These are phyloP conservation scores for Penicillium pancosmium DNA, from an alignment of 495 filamentous ascomycete genomes.

Conservation along the genomic window DNA sequence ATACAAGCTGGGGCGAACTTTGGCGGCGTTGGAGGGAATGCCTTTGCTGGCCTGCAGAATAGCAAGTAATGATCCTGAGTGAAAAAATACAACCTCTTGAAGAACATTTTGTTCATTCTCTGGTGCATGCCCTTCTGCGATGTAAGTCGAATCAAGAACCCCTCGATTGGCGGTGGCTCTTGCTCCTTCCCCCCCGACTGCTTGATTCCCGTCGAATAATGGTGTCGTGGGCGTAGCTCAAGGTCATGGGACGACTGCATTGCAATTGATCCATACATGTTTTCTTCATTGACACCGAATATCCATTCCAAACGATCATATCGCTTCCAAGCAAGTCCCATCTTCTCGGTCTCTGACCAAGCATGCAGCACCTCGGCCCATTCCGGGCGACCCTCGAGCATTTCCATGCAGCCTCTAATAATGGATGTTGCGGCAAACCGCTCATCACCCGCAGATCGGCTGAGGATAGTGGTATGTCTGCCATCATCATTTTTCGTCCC, in stretches of 20 bases:
- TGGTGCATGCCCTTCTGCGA: conserved; percentile 64
- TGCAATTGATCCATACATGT: conserved; percentile 74
- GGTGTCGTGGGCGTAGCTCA: conserved; percentile 69
- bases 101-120: conserved; percentile 65
- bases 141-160: conserved; percentile 71
- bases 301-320: conserved; percentile 80
- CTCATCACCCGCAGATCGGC: conserved; percentile 51
- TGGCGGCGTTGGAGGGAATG: conserved; percentile 68
- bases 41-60: conserved; percentile 67
- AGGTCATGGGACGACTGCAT: conserved; percentile 77
- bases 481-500: conserved; percentile 39
- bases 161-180: conserved; percentile 71
- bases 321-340: conserved; percentile 76
- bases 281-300: conserved; percentile 67
- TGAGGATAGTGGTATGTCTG: conserved; percentile 45
- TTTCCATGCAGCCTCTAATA: conserved; percentile 58
- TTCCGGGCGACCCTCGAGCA: conserved; percentile 60
- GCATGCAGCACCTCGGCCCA: conserved; percentile 64
- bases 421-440: conserved; percentile 58
- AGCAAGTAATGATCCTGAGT: conserved; percentile 69
- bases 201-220: conserved; percentile 63
- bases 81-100: conserved; percentile 71
- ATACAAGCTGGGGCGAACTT: conserved; percentile 36
- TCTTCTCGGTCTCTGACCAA: conserved; percentile 63
- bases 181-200: conserved; percentile 41